Evolutionary conservation across 208 protist genomes (phyloP), one percentile per base, ranked within the genome.

Genomic region (Cochliopodium minus): DNA sequence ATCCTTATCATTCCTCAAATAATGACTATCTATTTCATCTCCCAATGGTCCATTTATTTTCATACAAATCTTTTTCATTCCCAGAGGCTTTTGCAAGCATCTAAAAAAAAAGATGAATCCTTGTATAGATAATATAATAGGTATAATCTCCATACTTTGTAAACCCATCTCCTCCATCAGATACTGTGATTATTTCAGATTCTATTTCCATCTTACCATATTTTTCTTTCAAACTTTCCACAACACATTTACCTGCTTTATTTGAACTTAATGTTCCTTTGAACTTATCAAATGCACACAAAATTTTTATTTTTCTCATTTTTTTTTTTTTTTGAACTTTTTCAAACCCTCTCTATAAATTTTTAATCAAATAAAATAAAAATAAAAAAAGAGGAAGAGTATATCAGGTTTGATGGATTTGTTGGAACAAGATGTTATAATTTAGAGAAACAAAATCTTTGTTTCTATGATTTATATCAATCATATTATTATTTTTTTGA

Each of bases 81-180:
- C n/a, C n/a, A n/a, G n/a, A n/a, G n/a, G n/a, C n/a, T n/a, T n/a
- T n/a, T n/a, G n/a, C n/a, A n/a, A 22, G 25, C n/a, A 45, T 26
- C 1, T 45, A 22, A 45, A 23, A 22, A 45, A 22, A 23, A 26
- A 26, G 20, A 45, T 23, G 25, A 25, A 26, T 26, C 25, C 7
- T 23, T 23, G 1, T 25, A 25, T 23, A 26, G 3, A 5, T 6
- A 25, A 15, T 45, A 11, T 26, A 53, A 53, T 39, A 4, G 11
- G 13, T 26, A 23, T 53, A 15, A 15, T 17, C 20, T 34, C 20
- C 6, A 25, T 11, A 6, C 22, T 53, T 4, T 1, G 23, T 28
- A 26, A 38, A 53, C 17, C 49, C 49, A 30, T 54, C 49, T 29
- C 49, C 49, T 40, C 49, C 49, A 40, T 54, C 49, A 7, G 49